A percentile compares a stretch with the other conserved stretches of the same genome.
Conservation (phyloP, 2,329 filamentous ascomycete genomes). For the Claviceps sorghi region DNA sequence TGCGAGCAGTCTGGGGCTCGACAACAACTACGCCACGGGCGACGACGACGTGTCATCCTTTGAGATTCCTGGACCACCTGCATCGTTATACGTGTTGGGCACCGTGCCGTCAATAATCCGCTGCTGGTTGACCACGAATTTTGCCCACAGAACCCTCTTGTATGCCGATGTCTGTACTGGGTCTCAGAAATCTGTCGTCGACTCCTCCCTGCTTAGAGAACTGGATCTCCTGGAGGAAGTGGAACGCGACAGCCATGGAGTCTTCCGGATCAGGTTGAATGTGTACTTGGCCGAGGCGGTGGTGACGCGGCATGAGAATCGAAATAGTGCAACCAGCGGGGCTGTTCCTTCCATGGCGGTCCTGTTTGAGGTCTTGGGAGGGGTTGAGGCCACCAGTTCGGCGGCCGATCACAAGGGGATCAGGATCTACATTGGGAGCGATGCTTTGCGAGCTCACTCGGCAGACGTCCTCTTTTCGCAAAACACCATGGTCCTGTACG, state of each 20-base stretch:
- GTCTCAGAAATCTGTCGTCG: slow-evolving; percentile 74
- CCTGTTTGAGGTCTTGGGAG: slow-evolving; percentile 55
- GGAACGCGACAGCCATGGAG: slow-evolving; percentile 48
- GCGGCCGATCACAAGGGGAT: slow-evolving; percentile 42
- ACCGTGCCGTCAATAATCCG: slow-evolving; percentile 87
- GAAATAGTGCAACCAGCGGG: slow-evolving; percentile 54
- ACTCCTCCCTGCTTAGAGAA: slow-evolving; percentile 58
- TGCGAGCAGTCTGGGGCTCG: slow-evolving; percentile 76
- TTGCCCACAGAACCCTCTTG: slow-evolving; percentile 74
- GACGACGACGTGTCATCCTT: slow-evolving; percentile 54
- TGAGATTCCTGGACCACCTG: slow-evolving; percentile 61
- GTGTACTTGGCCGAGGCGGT: slow-evolving; percentile 88
- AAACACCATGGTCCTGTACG: slow-evolving; percentile 75
- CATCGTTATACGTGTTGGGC: slow-evolving; percentile 71
- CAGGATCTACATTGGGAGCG: slow-evolving; percentile 80
- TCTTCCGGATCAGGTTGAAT: slow-evolving; percentile 57
- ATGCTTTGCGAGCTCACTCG: slow-evolving; percentile 70
- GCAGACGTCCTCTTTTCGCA: slow-evolving; percentile 87
- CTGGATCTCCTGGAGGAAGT: slow-evolving; percentile 56
- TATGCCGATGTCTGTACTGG: slow-evolving; percentile 90
- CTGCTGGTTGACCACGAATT: slow-evolving; percentile 85
- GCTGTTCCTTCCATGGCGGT: slow-evolving; percentile 64
- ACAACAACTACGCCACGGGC: slow-evolving; percentile 50
- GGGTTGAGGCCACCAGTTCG: slow-evolving; percentile 30
- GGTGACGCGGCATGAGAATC: slow-evolving; percentile 59